These are phyloP conservation scores for Parsonsia alboflavescens DNA, from an alignment of 257 asterid genomes.

Conservation along the genomic window DNA sequence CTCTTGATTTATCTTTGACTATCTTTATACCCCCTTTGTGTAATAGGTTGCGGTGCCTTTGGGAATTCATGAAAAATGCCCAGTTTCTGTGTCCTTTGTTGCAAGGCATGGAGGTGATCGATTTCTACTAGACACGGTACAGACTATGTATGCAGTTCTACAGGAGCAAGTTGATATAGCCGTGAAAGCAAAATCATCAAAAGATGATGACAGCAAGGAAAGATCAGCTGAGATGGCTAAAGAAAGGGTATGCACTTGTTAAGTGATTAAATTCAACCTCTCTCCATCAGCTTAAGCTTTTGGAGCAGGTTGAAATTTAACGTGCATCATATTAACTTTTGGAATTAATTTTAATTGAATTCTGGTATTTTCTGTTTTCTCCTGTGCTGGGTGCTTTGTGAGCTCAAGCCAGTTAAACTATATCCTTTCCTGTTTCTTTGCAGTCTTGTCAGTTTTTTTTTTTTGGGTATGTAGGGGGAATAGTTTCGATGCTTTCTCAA, in stretches of 20 bases:
- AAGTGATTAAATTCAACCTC: too few species aligned
- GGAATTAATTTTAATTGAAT: background rate
- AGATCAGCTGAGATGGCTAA: constrained; percentile 88
- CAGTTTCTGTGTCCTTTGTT: constrained; percentile 75
- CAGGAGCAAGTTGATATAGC: constrained; percentile 57
- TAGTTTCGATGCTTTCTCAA: background rate
- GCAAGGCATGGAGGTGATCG: constrained; percentile 93
- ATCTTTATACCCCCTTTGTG: constrained; percentile 9
- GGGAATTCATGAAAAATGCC: constrained; percentile 76
- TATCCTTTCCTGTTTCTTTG: background rate
- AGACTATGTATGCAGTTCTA: constrained; percentile 52
- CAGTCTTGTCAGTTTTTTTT: background rate
- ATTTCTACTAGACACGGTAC: constrained; percentile 73
- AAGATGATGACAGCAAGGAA: constrained; percentile 49
- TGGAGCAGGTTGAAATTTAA: too few species aligned
- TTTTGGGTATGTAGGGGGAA: too few species aligned
- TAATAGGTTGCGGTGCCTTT: constrained; percentile 71
- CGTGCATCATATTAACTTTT: too few species aligned
- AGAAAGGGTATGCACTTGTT: constrained; percentile 71
- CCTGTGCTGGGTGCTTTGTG: background rate
- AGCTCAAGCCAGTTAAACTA: background rate
- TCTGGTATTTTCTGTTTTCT: background rate
- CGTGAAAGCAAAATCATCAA: constrained; percentile 43
- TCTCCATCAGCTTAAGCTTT: too few species aligned
- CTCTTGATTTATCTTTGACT: background rate